These are phyloP conservation scores for Pythium rhizo-oryzae DNA, from an alignment of 352 stramenopile species.

Conservation along the genomic window DNA sequence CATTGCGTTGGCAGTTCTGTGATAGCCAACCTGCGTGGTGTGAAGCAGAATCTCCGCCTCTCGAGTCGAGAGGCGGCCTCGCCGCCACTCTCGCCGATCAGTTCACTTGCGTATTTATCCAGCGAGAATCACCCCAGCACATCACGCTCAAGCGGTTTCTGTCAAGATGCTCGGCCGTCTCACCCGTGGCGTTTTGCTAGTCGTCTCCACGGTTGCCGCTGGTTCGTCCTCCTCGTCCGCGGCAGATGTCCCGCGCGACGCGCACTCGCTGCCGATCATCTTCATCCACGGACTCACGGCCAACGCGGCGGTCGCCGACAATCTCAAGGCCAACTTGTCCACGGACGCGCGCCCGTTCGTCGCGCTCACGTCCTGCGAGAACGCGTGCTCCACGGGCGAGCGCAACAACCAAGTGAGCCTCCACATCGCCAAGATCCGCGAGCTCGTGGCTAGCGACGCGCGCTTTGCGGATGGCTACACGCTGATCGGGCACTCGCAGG, in stretches of 20 bases:
- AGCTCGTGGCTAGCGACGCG: conserved; percentile 27
- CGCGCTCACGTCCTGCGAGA: too few relatives aligned
- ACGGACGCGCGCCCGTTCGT: too few relatives aligned
- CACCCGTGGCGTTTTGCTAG: background rate
- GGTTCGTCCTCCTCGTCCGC: too few relatives aligned
- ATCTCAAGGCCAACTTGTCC: conserved; percentile 28
- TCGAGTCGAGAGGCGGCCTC: too few relatives aligned
- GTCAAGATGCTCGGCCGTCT: background rate
- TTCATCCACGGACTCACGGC: conserved; percentile 52
- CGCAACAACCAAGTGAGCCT: too few relatives aligned
- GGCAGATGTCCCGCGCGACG: background rate
- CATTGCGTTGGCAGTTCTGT: too few relatives aligned
- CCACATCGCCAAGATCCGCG: too few relatives aligned
- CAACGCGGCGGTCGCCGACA: conserved; percentile 29
- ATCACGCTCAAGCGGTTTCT: too few relatives aligned
- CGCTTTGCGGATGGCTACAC: conserved; percentile 47
- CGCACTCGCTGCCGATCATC: conserved; percentile 38
- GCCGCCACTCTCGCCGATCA: too few relatives aligned
- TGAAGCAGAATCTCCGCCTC: too few relatives aligned
- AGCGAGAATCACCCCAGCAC: background rate
- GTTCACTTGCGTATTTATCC: background rate
- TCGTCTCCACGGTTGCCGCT: background rate
- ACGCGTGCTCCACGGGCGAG: too few relatives aligned
- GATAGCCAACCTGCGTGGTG: too few relatives aligned
- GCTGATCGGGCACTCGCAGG: conserved; percentile 55